Percentiles rank a stretch among this genome's conserved stretches.
Evolutionary conservation across 495 filamentous ascomycete species (phyloP).

Genomic region (Penicillium pancosmium): DNA sequence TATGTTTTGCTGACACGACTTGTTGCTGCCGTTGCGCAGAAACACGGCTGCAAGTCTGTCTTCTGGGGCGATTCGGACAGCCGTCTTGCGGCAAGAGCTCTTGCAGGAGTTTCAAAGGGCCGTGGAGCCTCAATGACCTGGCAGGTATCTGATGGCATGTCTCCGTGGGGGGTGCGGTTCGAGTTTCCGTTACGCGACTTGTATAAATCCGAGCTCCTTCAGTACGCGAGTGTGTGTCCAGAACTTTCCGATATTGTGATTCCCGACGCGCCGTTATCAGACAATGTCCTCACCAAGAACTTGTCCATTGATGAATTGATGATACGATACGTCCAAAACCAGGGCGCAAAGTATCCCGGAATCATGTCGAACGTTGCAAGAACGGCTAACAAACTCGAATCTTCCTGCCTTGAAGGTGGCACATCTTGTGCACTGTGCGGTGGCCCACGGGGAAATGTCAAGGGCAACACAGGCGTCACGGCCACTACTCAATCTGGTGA

Average conservation of each 20-base stretch:
- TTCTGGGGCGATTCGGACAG: conserved; percentile 88
- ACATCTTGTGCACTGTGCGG: conserved; percentile 45
- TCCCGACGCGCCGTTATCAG: conserved; percentile 37
- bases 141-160: conserved; percentile 74
- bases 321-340: conserved; percentile 81
- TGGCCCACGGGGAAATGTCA: conserved; percentile 40
- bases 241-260: conserved; percentile 56
- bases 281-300: conserved; percentile 58
- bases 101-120: conserved; percentile 88
- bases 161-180: conserved; percentile 59
- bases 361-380: conserved; percentile 94
- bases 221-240: conserved; percentile 59
- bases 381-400: conserved; percentile 75
- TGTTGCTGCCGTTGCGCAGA: conserved; percentile 64
- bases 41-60: conserved; percentile 63
- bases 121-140: conserved; percentile 80
- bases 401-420: conserved; percentile 17
- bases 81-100: conserved; percentile 79
- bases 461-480: conserved; percentile 31
- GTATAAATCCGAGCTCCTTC: conserved; percentile 73
- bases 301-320: conserved; percentile 91
- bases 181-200: conserved; percentile 81
- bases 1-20: conserved; percentile 69
- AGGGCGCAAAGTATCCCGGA: conserved; percentile 85
- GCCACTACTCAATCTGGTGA: conserved; percentile 25